Percentiles rank a stretch among this genome's conserved stretches.
These are phyloP conservation scores for Fusarium denticulatum DNA, from an alignment of 2,329 filamentous ascomycete genomes.

Conservation along the genomic window DNA sequence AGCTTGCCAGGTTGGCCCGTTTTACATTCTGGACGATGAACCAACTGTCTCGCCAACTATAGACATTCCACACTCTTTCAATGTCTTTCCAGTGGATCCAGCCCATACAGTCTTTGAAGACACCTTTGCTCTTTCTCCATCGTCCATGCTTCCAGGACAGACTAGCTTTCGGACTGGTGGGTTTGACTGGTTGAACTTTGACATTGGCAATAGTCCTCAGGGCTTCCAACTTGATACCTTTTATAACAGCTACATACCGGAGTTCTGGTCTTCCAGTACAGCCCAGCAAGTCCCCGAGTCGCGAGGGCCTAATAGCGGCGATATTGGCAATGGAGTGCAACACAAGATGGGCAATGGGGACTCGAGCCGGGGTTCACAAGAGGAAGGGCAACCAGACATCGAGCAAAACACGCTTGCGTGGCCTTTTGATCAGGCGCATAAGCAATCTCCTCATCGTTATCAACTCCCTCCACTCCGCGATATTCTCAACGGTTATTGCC, in stretches of 20 bases:
- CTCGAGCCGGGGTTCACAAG: neutral
- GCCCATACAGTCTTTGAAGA: neutral
- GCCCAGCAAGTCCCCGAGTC: neutral
- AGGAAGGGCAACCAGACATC: fast-evolving
- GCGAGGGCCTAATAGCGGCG: fast-evolving
- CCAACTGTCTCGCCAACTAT: neutral
- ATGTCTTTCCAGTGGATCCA: neutral
- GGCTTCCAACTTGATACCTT: neutral
- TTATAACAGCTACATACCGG: neutral
- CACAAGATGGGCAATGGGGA: neutral
- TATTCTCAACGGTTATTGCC: neutral
- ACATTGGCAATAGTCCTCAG: neutral
- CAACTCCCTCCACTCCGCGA: neutral
- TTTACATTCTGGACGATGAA: neutral
- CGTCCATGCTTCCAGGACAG: neutral
- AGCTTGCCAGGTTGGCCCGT: neutral
- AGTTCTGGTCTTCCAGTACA: neutral
- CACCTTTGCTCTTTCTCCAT: neutral
- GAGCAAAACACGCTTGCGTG: neutral
- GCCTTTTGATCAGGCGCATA: neutral
- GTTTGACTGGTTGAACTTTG: neutral
- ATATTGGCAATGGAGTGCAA: neutral
- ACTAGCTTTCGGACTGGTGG: neutral
- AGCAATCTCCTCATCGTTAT: neutral
- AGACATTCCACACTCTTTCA: neutral